phyloP scores from a whole-genome alignment of 805 yeast genomes.

The Saturnispora sanitii region DNA sequence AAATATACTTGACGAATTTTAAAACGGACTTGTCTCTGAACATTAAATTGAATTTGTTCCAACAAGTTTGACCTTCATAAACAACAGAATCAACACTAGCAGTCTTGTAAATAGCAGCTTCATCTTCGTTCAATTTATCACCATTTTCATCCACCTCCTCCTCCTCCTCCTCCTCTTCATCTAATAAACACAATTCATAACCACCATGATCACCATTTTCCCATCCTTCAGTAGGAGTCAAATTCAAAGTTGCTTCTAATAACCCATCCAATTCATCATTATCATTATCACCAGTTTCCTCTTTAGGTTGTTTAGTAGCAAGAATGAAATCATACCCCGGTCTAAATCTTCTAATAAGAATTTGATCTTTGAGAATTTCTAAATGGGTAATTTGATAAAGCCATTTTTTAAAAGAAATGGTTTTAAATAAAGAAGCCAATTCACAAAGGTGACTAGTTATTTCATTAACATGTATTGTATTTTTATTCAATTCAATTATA shows the following conservation, averaged over 20 bases:
- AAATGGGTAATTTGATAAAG: slow-evolving; percentile 52
- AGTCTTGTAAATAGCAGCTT: slow-evolving; percentile 75
- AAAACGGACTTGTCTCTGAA: slow-evolving; percentile 79
- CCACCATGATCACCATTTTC: slow-evolving; percentile 88
- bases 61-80: slow-evolving; percentile 67
- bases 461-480: slow-evolving; percentile 12
- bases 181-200: slow-evolving; percentile 82
- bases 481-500: slow-evolving; percentile 12
- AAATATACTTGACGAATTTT: slow-evolving; percentile 86
- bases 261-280: slow-evolving; percentile 34
- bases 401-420: slow-evolving; percentile 62
- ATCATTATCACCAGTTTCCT: slow-evolving; percentile 16
- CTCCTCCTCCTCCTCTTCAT: slow-evolving; percentile 13
- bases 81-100: slow-evolving; percentile 69
- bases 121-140: slow-evolving; percentile 36
- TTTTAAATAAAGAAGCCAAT: slow-evolving; percentile 48
- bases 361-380: slow-evolving; percentile 52
- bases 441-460: slow-evolving; percentile 35
- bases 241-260: slow-evolving; percentile 69
- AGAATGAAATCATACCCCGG: slow-evolving; percentile 92
- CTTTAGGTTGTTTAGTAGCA: slow-evolving; percentile 48
- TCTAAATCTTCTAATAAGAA: slow-evolving; percentile 76
- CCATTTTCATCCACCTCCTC: slow-evolving; percentile 5
- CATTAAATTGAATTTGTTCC: slow-evolving; percentile 74
- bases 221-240: slow-evolving; percentile 84